These are phyloP conservation scores for Schoenoplectus triqueter DNA, from an alignment of 202 grass and related monocot genomes.

Conservation along the genomic window DNA sequence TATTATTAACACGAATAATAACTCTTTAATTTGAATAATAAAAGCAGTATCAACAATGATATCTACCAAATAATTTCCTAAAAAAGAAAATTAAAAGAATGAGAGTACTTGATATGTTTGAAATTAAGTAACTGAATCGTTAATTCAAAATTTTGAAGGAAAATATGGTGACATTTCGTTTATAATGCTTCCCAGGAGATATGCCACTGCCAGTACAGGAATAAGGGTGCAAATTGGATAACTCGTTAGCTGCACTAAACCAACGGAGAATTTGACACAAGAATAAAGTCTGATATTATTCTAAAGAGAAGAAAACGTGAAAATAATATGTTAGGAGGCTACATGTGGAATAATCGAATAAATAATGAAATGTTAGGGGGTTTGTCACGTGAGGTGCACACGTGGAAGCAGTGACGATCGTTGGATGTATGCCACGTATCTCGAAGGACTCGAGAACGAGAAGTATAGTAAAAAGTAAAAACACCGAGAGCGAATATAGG, in stretches of 20 bases:
- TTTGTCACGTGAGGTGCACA: constrained; percentile 42
- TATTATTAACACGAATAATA: too few relatives aligned
- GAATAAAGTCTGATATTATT: constrained; percentile 39
- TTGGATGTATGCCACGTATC: constrained; percentile 44
- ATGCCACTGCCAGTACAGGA: background rate
- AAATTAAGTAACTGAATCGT: too few relatives aligned
- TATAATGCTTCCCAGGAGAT: background rate
- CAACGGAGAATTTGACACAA: constrained; percentile 17
- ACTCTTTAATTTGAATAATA: too few relatives aligned
- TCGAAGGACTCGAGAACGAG: constrained; percentile 48
- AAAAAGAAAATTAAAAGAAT: too few relatives aligned
- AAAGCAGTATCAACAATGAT: too few relatives aligned
- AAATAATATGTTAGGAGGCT: constrained; percentile 25
- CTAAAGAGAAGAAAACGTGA: constrained; percentile 40
- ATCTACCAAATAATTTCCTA: too few relatives aligned
- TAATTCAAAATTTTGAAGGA: too few relatives aligned
- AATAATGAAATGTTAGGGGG: background rate
- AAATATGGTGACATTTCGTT: background rate
- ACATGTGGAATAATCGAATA: background rate
- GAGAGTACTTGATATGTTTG: too few relatives aligned
- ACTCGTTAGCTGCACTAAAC: background rate
- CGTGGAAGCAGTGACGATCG: constrained; percentile 40
- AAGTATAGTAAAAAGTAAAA: background rate
- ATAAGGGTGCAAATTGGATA: constrained; percentile 24
- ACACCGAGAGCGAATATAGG: constrained; percentile 39